Evolutionary conservation across 208 protist species (phyloP).

Genomic region (Trypanosoma avium): DNA sequence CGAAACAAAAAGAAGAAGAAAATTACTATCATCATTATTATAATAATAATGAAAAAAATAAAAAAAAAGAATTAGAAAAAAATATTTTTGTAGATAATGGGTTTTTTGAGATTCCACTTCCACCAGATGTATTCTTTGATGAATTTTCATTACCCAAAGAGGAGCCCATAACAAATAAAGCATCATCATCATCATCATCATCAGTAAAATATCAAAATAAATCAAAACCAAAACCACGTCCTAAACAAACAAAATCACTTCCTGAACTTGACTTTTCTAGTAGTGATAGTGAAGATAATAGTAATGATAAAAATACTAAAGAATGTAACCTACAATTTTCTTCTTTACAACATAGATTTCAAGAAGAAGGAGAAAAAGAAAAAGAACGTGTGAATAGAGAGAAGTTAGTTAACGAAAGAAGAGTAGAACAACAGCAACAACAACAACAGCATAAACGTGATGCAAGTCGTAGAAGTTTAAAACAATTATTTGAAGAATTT

Average conservation of each 20-base stretch:
- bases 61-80: not conserved
- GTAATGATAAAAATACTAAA: not conserved
- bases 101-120: slow-evolving; percentile 29
- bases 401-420: not conserved
- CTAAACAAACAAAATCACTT: slow-evolving; percentile 9
- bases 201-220: not conserved
- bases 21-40: not conserved
- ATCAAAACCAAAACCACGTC: not conserved
- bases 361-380: no score
- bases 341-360: no score
- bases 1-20: no score
- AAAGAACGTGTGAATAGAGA: not conserved
- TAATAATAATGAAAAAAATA: not conserved
- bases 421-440: not conserved
- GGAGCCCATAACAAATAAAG: not conserved
- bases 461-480: slow-evolving; percentile 7
- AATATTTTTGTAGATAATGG: not conserved
- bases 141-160: slow-evolving; percentile 2
- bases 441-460: slow-evolving; percentile 1
- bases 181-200: not conserved
- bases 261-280: slow-evolving; percentile 20
- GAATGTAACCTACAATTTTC: no score
- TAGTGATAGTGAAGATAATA: slow-evolving; percentile 2
- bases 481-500: slow-evolving; percentile 26
- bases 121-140: slow-evolving; percentile 37